phyloP scores from a whole-genome alignment of 176 grass and related monocot genomes.

The Saccharum officinarum region DNA sequence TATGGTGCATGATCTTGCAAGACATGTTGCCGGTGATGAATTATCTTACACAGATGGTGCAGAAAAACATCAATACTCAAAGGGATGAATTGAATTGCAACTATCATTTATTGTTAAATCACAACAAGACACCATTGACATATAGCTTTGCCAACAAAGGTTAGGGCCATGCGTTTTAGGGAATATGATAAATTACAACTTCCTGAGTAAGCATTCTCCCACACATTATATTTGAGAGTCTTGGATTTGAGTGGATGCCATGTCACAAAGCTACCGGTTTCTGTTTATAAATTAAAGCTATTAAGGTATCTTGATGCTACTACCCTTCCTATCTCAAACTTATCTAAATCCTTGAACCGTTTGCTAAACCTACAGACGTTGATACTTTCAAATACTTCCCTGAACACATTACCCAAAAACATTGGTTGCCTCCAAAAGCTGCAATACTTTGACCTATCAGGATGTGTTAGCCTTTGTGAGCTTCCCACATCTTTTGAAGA shows the following conservation, averaged over 20 bases:
- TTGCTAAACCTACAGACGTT: slow-evolving; percentile 32
- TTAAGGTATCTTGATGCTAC: slow-evolving; percentile 45
- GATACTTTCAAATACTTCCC: slow-evolving; percentile 34
- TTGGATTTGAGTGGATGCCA: slow-evolving; percentile 45
- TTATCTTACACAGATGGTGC: neutral
- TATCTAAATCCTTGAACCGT: slow-evolving; percentile 32
- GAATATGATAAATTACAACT: neutral
- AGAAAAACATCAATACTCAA: neutral
- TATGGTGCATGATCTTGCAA: slow-evolving; percentile 50
- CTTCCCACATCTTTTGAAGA: neutral
- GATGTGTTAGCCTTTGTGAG: neutral
- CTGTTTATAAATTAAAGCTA: slow-evolving; percentile 36
- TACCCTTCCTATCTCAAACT: slow-evolving; percentile 18
- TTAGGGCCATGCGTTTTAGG: slow-evolving; percentile 29
- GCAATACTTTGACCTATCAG: slow-evolving; percentile 36
- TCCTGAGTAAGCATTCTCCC: slow-evolving; percentile 1
- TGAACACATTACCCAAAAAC: slow-evolving; percentile 21
- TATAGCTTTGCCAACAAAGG: neutral
- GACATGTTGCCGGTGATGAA: slow-evolving; percentile 42
- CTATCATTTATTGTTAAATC: slow-evolving; percentile 25
- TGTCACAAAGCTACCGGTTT: slow-evolving; percentile 34
- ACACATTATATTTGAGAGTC: slow-evolving; percentile 31
- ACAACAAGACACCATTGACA: neutral
- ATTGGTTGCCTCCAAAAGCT: slow-evolving; percentile 38
- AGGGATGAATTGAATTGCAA: neutral